phyloP scores from a whole-genome alignment of 2,329 filamentous ascomycete genomes.

The Elsinoe batatas region DNA sequence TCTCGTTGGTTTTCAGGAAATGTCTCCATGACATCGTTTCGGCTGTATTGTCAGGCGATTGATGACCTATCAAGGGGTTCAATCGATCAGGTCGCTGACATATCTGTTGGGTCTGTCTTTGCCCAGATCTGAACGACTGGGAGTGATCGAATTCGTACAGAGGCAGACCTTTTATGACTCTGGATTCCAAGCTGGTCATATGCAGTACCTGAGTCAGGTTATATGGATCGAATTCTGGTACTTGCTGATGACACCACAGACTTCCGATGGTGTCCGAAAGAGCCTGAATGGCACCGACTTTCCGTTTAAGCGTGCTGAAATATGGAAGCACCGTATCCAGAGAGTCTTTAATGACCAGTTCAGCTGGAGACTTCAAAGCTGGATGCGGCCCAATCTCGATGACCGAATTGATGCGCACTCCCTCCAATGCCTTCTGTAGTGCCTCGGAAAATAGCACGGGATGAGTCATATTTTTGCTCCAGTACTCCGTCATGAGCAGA shows the following conservation, averaged over 20 bases:
- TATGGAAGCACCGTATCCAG: background rate
- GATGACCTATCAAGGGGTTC: conserved; percentile 11
- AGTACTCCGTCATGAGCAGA: conserved; percentile 26
- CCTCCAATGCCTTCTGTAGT: background rate
- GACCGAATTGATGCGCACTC: conserved; percentile 22
- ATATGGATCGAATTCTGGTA: background rate
- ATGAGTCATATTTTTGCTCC: conserved; percentile 37
- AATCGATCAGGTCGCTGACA: conserved; percentile 5
- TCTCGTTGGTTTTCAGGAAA: conserved; percentile 20
- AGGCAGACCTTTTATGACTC: conserved; percentile 14
- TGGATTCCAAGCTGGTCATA: background rate
- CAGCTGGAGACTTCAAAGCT: conserved; percentile 27
- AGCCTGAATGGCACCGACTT: background rate
- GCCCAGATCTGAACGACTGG: conserved; percentile 15
- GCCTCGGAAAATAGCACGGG: conserved; percentile 37
- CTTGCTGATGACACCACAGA: background rate
- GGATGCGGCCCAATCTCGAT: conserved; percentile 41
- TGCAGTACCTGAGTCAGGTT: background rate
- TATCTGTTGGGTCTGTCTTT: conserved; percentile 11
- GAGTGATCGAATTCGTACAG: conserved; percentile 17
- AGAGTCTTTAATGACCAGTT: background rate
- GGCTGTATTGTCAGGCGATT: conserved; percentile 8
- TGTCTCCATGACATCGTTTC: conserved; percentile 21
- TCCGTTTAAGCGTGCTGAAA: background rate
- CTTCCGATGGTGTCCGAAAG: background rate